These are phyloP conservation scores for Drechslerella coelobrocha DNA, from an alignment of 2,329 filamentous ascomycete species.

Conservation along the genomic window DNA sequence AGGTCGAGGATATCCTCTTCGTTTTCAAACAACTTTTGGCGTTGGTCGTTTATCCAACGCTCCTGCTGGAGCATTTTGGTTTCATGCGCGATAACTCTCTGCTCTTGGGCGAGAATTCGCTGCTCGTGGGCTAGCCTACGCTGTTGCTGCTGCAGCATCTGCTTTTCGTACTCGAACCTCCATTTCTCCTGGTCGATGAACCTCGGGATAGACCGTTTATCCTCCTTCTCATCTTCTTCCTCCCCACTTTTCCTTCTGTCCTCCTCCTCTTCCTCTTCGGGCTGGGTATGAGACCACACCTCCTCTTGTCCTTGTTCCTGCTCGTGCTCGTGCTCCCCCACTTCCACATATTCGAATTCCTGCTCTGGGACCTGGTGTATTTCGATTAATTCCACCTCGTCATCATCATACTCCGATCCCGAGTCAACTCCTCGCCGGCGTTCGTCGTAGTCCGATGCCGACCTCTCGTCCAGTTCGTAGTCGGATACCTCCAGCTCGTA, in stretches of 20 bases:
- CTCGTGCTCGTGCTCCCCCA: too few relatives aligned
- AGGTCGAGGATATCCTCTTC: conserved; percentile 39
- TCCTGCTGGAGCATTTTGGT: conserved; percentile 42
- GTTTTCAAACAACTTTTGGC: conserved; percentile 39
- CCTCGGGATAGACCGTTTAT: conserved; percentile 16
- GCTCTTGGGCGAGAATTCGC: conserved; percentile 36
- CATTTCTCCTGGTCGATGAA: conserved; percentile 45
- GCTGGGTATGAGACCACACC: too few relatives aligned
- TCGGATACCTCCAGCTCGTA: not conserved
- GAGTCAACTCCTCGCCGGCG: not conserved
- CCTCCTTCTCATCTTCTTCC: conserved; percentile 30
- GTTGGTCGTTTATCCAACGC: conserved; percentile 39
- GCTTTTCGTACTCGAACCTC: conserved; percentile 44
- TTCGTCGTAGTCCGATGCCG: not conserved
- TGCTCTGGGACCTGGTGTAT: too few relatives aligned
- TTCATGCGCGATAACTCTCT: conserved; percentile 34
- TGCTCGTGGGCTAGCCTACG: conserved; percentile 38
- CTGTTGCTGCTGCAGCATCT: conserved; percentile 44
- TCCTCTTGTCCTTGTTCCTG: too few relatives aligned
- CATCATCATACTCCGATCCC: not conserved
- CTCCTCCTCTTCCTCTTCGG: not conserved
- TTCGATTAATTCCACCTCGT: not conserved
- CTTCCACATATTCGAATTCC: too few relatives aligned
- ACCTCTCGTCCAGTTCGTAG: conserved; percentile 3
- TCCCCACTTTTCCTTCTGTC: conserved; percentile 18